Conservation (phyloP, 805 yeast species). For the Starmerella sp. region DNA sequence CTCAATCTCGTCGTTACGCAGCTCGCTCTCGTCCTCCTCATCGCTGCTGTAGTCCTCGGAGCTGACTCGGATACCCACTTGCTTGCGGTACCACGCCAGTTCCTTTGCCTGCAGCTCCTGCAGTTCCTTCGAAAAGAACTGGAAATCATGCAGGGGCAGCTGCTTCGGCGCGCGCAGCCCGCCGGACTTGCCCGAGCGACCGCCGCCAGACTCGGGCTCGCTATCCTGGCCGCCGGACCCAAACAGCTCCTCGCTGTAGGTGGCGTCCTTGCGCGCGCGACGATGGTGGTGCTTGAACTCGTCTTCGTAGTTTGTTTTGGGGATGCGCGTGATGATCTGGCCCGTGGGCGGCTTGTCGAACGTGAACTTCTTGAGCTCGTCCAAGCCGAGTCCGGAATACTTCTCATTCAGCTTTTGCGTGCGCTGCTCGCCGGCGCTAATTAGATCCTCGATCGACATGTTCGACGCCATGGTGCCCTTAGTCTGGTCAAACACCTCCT, state of each 20-base stretch:
- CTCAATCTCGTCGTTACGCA: slow-evolving; percentile 43
- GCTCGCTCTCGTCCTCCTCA: slow-evolving; percentile 37
- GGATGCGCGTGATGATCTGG: slow-evolving; percentile 9
- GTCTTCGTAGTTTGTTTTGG: slow-evolving; percentile 17
- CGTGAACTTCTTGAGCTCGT: slow-evolving; percentile 85
- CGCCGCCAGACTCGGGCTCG: slow-evolving; percentile 58
- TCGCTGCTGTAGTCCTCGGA: slow-evolving; percentile 31
- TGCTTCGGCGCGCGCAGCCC: slow-evolving; percentile 73
- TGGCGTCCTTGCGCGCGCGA: slow-evolving; percentile 37
- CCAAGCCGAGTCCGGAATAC: slow-evolving; percentile 75
- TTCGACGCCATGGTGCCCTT: slow-evolving; percentile 34
- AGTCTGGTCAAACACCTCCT: slow-evolving; percentile 57
- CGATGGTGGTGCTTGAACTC: slow-evolving; percentile 31
- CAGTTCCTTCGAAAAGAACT: slow-evolving; percentile 65
- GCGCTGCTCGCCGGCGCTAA: slow-evolving; percentile 68
- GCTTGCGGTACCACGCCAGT: slow-evolving; percentile 62
- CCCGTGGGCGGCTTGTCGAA: slow-evolving; percentile 40
- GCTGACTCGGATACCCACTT: slow-evolving; percentile 51
- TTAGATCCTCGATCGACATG: slow-evolving; percentile 56
- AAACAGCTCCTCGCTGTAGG: slow-evolving; percentile 58
- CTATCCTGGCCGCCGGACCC: not conserved
- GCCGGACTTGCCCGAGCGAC: slow-evolving; percentile 49
- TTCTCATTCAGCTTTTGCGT: slow-evolving; percentile 70
- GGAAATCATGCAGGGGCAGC: slow-evolving; percentile 72
- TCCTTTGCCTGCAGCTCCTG: slow-evolving; percentile 70